A percentile compares a stretch with the other conserved stretches of the same genome.
phyloP scores from a whole-genome alignment of 2,329 filamentous ascomycete genomes.

The Alternaria consortialis region DNA sequence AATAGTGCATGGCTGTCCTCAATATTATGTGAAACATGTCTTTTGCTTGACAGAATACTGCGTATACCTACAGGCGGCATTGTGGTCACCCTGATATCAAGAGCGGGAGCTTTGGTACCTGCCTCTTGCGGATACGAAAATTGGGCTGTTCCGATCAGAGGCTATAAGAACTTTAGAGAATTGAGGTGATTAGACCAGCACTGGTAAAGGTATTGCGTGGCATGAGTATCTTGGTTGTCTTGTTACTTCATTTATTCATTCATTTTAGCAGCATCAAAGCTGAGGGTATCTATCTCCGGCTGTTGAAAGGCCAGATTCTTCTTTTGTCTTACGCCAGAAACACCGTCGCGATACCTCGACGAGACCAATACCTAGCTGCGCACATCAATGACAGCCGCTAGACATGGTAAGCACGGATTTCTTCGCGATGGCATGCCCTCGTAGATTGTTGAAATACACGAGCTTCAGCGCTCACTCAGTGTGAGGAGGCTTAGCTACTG shows the following conservation, averaged over 20 bases:
- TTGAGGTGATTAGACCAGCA: too few species aligned
- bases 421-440: conserved; percentile 27
- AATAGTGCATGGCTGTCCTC: too few species aligned
- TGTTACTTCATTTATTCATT: neutral
- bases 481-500: conserved; percentile 43
- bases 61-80: too few species aligned
- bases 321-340: conserved; percentile 10
- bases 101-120: too few species aligned
- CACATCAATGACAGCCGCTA: neutral
- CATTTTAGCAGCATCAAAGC: conserved; percentile 11
- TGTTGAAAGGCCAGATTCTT: conserved; percentile 31
- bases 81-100: too few species aligned
- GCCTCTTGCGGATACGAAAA: too few species aligned
- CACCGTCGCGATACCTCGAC: conserved; percentile 3
- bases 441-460: conserved; percentile 55
- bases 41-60: too few species aligned
- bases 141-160: too few species aligned
- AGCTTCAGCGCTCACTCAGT: conserved; percentile 45
- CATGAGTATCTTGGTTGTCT: neutral
- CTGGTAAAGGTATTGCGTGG: too few species aligned
- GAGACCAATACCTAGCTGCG: neutral
- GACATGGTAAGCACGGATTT: conserved; percentile 6
- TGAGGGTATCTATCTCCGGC: conserved; percentile 32
- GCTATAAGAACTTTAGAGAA: too few species aligned
- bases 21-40: too few species aligned